Evolutionary conservation across 2,329 filamentous ascomycete species (phyloP), one percentile per base, ranked within the genome.

Genomic region (Aspergillus carbonarius): DNA sequence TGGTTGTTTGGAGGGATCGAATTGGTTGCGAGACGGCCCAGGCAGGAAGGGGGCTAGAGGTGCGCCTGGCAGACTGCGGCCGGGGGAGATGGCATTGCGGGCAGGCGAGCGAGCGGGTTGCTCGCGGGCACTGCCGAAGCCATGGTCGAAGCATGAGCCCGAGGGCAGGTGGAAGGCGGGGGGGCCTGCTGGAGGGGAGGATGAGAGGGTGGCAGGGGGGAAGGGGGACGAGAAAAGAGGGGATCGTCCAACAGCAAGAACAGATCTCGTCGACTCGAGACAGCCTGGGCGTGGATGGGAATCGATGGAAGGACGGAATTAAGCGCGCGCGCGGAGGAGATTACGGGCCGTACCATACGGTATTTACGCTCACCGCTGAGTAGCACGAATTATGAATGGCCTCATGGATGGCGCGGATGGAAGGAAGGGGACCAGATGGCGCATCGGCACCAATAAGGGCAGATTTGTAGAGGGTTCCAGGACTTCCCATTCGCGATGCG

Each of bases 111-210:
- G 66, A 60, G 64, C 71, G 66, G 62, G 68, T 58, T 47, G 66
- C 66, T 64, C 71, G 66, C 62, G 66, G 65, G 50, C 60, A 65
- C 48, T 65, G 67, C 61, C 65, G 66, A 48, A 70, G 64, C 65
- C 73, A 73, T 72, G 68, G 57, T 60, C 68, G 74, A 57, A 75
- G 72, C 74, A 75, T 75, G 61, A 62, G 65, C 37, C 35, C 50
- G 35, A 25, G 35, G 67, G 59, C 50, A 39, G 46, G n/a, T n/a
- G 40, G 10, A 27, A 48, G 44, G 27, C 15, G 8, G 44, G 27
- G 7, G 8, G 44, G 9, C 30, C 25, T 15, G 27, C 25, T 58
- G 61, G 60, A 50, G 37, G 35, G 49, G 30, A 49, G 30, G 23
- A 23, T 23, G 3, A 5, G 23, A 23, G 23, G 23, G 10, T 37